Conservation (phyloP, 192 early-diverging fungal species). For the Coemansia brasiliensis region DNA sequence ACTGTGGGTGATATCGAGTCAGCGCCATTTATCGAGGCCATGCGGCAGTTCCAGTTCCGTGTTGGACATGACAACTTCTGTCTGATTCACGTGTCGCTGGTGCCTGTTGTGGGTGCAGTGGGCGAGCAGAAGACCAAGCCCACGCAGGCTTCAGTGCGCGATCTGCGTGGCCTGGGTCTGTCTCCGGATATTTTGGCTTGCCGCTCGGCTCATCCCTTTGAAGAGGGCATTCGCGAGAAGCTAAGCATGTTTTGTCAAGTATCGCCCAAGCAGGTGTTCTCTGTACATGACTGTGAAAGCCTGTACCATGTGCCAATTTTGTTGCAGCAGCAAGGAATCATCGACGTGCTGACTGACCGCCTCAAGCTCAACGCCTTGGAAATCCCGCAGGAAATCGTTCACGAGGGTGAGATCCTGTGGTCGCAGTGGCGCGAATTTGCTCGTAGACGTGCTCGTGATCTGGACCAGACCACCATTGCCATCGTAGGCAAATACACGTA, state of each 20-base stretch:
- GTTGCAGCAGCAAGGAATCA: constrained; percentile 80
- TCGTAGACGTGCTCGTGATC: constrained; percentile 69
- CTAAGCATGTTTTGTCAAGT: constrained; percentile 99
- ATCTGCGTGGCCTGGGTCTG: constrained; percentile 91
- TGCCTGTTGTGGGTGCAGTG: constrained; percentile 95
- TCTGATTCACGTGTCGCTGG: constrained; percentile 94
- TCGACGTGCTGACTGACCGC: constrained; percentile 78
- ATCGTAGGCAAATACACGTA: constrained; percentile 97
- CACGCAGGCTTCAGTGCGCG: constrained; percentile 93
- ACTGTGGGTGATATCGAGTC: constrained; percentile 99
- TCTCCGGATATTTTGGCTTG: constrained; percentile 97
- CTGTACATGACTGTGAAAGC: constrained; percentile 94
- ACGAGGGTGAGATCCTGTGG: constrained; percentile 67
- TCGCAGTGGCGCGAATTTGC: constrained; percentile 84
- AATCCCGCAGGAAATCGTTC: constrained; percentile 57
- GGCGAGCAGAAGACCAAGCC: constrained; percentile 99
- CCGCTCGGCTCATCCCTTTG: constrained; percentile 82
- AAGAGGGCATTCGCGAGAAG: constrained; percentile 81
- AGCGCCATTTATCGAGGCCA: constrained; percentile 98
- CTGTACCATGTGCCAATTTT: constrained; percentile 96
- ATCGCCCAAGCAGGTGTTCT: constrained; percentile 85
- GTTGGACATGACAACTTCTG: constrained; percentile 98
- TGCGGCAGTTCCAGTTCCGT: constrained; percentile 99
- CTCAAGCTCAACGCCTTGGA: constrained; percentile 67
- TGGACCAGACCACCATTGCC: constrained; percentile 83